Evolutionary conservation across 371 early-diverging fungal species (phyloP), one percentile per base, ranked within the genome.

Genomic region (Rhizopus arrhizus): DNA sequence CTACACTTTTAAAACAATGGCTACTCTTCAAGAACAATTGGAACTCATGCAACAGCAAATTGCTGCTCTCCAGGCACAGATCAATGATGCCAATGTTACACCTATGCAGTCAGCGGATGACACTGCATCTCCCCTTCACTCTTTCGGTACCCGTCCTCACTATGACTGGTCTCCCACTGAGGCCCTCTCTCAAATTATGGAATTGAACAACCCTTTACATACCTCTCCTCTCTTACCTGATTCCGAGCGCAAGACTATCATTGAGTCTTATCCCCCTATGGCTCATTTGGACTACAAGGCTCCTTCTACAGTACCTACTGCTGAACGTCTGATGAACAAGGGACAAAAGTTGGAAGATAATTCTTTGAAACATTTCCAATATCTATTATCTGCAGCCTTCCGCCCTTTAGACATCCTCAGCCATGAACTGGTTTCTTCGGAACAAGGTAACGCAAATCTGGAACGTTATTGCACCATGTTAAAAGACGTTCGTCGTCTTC

Each of bases 91-190:
- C 28, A 50, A 33, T 36, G 0, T 2, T 38, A n/a, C n/a, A n/a
- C 2, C 38, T 11, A 38, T 38, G 38, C 58, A 58, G 50, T 49
- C 50, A 49, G 51, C 32, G 1, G 58, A 50, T 32, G 42, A 50
- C 42, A 58, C 58, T 50, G 58, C 58, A 0, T 29, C 58, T 10
- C 5, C 22, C 22, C 0, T 22, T 58, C 50, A 58, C 16, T 58
- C 58, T n/a, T 1, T 50, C 0, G 58, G 31, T 0, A 52, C 46
- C 4, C 61, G 57, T 40, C 66, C 52, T 22, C 56, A 61, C 15
- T 56, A 57, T 22, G 61, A 61, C 2, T 66, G 66, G 61, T 33
- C 46, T 31, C 66, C 66, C 13, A 33, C 57, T 6, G 53, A 36
- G 0, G 32, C 22, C 0, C 49, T 61, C 2, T 2, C 13, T 1